Evolutionary conservation across 169 alveolate genomes (phyloP), one percentile per base, ranked within the genome.

Genomic region (Plasmodium sp.): DNA sequence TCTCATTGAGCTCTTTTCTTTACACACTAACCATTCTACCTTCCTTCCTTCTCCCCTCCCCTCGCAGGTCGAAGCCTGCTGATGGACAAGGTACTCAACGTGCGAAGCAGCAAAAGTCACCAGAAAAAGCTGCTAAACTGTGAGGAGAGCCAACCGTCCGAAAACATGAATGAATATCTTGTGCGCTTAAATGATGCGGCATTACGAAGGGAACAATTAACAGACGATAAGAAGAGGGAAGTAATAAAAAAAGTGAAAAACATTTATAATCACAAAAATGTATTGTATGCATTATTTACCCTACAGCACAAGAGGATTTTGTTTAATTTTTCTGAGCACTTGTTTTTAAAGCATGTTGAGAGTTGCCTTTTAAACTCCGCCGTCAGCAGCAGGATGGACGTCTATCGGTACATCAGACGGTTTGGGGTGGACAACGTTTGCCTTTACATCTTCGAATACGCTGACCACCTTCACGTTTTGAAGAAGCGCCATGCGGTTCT

Each of bases 281-380:
- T 85, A 5, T 33, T 85, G 62, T 85, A 85, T 85, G 85, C 83
- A n/a, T 36, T 85, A 51, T 85, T 85, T 34, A 85, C 84, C 5
- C 39, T 85, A 51, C 73, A 85, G 56, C 81, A 85, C 54, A 85
- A 85, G 16, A 73, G 71, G 43, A 74, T 85, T 45, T n/a, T 85
- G 12, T 85, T 85, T 85, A 74, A 85, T 48, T 85, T 74, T 34
- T 31, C 84, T 2, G 85, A 85, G 31, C 79, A 74, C 1, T 18
- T 75, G 75, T 75, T 85, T 51, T n/a, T 74, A 74, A 73, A 51
- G 58, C 81, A 85, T 73, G 12, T 85, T 14, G 81, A 85, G 48
- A 41, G 33, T 31, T 85, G 93, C 41, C 75, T 85, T 51, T 33
- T 85, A 43, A 85, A 74, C 34, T 74, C 93, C 1, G 33, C 73